Evolutionary conservation across 169 alveolate species (phyloP).

Genomic region (Cryptosporidium muris): DNA sequence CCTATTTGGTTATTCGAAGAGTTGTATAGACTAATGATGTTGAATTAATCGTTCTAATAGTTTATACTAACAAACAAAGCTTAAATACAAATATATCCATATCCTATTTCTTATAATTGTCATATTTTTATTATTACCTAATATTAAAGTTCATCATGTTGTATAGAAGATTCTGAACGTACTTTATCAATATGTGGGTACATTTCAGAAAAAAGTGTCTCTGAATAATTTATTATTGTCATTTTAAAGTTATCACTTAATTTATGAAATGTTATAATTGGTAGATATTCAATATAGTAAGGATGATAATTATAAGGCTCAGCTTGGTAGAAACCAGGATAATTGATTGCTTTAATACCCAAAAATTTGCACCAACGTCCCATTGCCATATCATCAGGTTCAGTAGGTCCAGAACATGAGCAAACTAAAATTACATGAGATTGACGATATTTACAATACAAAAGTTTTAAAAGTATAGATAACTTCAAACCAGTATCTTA

Average conservation of each 20-base stretch:
- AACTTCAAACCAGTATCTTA: background rate
- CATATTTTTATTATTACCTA: background rate
- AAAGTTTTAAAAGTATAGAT: background rate
- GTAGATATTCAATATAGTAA: slow-evolving; percentile 34
- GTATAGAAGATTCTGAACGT: background rate
- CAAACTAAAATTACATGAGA: slow-evolving; percentile 7
- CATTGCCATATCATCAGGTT: slow-evolving; percentile 71
- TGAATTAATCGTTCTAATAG: too few species aligned
- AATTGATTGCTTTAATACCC: slow-evolving; percentile 36
- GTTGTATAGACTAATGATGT: too few species aligned
- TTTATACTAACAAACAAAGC: too few species aligned
- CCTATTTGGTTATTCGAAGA: too few species aligned
- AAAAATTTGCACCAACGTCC: slow-evolving; percentile 61
- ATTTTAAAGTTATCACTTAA: background rate
- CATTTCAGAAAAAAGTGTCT: slow-evolving; percentile 8
- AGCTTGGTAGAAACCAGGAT: slow-evolving; percentile 59
- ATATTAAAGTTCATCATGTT: slow-evolving; percentile 21
- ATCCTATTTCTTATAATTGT: too few species aligned
- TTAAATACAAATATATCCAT: too few species aligned
- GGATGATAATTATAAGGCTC: slow-evolving; percentile 58
- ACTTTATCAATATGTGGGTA: slow-evolving; percentile 23
- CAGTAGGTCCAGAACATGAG: slow-evolving; percentile 31
- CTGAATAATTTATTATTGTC: slow-evolving; percentile 7
- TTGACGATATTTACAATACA: background rate
- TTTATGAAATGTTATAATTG: slow-evolving; percentile 47